Evolutionary conservation across 495 filamentous ascomycete species (phyloP).

Genomic region (Aspergillus olivimuriae): DNA sequence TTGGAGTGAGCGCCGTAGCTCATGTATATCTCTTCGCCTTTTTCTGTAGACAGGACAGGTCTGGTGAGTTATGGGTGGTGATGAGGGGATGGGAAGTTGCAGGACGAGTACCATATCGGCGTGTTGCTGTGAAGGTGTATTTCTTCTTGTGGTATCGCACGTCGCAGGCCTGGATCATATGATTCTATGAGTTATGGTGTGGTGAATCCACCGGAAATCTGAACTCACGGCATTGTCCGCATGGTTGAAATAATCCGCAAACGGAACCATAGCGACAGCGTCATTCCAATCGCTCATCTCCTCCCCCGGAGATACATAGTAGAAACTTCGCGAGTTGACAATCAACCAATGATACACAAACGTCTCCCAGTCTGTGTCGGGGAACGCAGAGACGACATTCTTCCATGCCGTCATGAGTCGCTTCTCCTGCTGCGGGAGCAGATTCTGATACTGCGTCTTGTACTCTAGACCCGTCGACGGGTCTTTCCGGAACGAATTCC

Average conservation of each 20-base stretch:
- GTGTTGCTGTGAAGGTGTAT: constrained; percentile 50
- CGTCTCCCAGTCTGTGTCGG: constrained; percentile 34
- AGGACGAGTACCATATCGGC: constrained; percentile 50
- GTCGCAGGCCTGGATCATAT: constrained; percentile 47
- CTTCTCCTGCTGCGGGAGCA: constrained; percentile 52
- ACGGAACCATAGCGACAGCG: constrained; percentile 67
- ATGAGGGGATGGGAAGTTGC: too few species aligned
- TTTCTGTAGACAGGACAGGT: too few species aligned
- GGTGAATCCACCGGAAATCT: not conserved
- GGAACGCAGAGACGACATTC: constrained; percentile 41
- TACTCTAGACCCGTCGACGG: constrained; percentile 9
- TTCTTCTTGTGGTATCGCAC: constrained; percentile 46
- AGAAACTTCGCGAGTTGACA: constrained; percentile 74
- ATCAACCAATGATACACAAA: constrained; percentile 66
- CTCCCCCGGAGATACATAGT: constrained; percentile 45
- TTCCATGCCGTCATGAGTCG: constrained; percentile 57
- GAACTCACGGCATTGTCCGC: constrained; percentile 33
- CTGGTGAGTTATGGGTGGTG: too few species aligned
- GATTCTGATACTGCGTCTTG: constrained; percentile 25
- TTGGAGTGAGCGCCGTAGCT: constrained; percentile 70
- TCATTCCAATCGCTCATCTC: constrained; percentile 49
- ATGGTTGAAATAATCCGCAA: constrained; percentile 81
- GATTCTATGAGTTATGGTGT: too few species aligned
- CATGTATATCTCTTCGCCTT: constrained; percentile 64
- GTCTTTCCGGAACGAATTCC: constrained; percentile 14